These are phyloP conservation scores for Dactylis glomerata DNA, from an alignment of 176 grass and related monocot genomes.

Conservation along the genomic window DNA sequence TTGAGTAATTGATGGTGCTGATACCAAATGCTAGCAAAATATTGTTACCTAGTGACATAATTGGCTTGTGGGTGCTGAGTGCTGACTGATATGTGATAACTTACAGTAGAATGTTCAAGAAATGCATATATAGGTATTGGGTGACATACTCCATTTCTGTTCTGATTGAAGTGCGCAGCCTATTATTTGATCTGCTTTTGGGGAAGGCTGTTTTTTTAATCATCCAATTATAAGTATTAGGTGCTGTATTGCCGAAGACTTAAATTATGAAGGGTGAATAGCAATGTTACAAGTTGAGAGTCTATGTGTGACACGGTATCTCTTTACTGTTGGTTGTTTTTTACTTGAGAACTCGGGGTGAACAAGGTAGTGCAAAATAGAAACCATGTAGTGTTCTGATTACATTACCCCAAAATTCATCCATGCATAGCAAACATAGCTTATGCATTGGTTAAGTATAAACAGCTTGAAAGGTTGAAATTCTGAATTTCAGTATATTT, in stretches of 20 bases:
- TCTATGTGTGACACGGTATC: background rate
- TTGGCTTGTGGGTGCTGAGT: background rate
- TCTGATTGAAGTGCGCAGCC: background rate
- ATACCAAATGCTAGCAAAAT: background rate
- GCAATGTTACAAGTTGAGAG: background rate
- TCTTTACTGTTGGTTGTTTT: background rate
- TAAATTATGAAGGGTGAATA: background rate
- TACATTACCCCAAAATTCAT: background rate
- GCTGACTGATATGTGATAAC: background rate
- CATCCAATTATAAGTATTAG: too few relatives aligned
- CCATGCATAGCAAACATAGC: background rate
- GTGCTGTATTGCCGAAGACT: background rate
- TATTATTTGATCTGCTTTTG: background rate
- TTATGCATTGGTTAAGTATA: background rate
- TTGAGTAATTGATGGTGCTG: background rate
- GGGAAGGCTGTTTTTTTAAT: too few relatives aligned
- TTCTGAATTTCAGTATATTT: background rate
- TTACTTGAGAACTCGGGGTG: background rate
- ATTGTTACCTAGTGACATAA: background rate
- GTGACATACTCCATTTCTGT: background rate
- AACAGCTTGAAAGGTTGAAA: background rate
- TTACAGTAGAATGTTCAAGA: background rate
- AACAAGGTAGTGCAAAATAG: background rate
- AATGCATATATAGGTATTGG: background rate
- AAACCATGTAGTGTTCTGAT: background rate